phyloP scores from a whole-genome alignment of 345 rosid genomes.

The Trapa incisa region DNA sequence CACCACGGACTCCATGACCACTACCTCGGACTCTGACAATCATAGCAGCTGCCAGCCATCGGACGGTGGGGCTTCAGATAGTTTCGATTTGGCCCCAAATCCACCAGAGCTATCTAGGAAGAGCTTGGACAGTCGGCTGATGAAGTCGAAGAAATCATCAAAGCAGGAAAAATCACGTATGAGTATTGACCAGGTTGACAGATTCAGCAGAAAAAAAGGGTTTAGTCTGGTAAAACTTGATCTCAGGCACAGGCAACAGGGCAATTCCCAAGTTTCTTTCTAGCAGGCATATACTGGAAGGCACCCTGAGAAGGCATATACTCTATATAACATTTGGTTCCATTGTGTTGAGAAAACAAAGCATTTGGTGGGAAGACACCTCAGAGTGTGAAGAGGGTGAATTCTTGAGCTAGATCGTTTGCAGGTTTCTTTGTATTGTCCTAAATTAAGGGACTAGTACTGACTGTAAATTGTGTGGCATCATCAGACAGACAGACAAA shows the following conservation, averaged over 20 bases:
- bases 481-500: not conserved
- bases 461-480: not conserved
- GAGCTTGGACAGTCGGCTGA: slow-evolving; percentile 90
- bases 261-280: not conserved
- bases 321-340: too few relatives aligned
- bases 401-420: not conserved
- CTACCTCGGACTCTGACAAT: slow-evolving; percentile 23
- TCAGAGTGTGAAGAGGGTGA: not conserved
- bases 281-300: not conserved
- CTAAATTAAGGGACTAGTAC: not conserved
- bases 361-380: not conserved
- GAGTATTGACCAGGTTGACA: slow-evolving; percentile 80
- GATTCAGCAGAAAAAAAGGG: slow-evolving; percentile 48
- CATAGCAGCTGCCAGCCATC: slow-evolving; percentile 28
- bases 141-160: slow-evolving; percentile 69
- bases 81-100: slow-evolving; percentile 53
- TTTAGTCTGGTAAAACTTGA: slow-evolving; percentile 52
- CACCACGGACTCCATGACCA: slow-evolving; percentile 8
- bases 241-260: slow-evolving; percentile 3
- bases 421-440: slow-evolving; percentile 1
- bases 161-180: slow-evolving; percentile 89
- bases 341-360: not conserved
- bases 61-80: slow-evolving; percentile 47
- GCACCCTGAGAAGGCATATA: slow-evolving; percentile 1
- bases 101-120: slow-evolving; percentile 82